Conservation (phyloP, 2,329 filamentous ascomycete species). For the Botrytis byssoidea region DNA sequence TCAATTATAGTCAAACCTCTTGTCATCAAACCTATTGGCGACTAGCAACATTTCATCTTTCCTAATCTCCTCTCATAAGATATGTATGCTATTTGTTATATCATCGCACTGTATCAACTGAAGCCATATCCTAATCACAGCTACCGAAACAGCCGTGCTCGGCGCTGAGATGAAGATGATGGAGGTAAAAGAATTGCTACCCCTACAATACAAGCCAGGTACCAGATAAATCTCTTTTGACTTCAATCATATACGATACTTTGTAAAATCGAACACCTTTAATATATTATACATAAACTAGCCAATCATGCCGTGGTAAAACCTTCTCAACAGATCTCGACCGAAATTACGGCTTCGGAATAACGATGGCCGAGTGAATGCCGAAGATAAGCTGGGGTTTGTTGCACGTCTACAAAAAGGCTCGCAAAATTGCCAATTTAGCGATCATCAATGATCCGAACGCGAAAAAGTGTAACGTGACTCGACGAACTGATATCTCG, state of each 20-base stretch:
- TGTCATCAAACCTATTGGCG: not conserved
- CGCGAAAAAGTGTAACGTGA: not conserved
- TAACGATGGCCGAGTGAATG: rapidly evolving
- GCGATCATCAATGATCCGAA: not conserved
- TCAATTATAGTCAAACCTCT: not conserved
- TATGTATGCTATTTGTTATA: too few relatives aligned
- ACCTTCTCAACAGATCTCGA: not conserved
- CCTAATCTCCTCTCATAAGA: too few relatives aligned
- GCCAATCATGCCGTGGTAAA: not conserved
- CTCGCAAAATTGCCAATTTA: not conserved
- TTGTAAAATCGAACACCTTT: not conserved
- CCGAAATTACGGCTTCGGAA: not conserved
- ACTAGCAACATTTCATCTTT: not conserved
- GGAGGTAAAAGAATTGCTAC: not conserved
- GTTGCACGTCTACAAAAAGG: not conserved
- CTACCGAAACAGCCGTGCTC: too few relatives aligned
- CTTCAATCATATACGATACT: not conserved
- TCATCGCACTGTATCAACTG: too few relatives aligned
- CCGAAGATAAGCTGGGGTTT: not conserved
- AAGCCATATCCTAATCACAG: too few relatives aligned
- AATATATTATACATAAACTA: not conserved
- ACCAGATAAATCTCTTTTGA: not conserved
- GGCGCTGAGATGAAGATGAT: too few relatives aligned
- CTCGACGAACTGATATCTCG: not conserved
- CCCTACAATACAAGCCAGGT: not conserved